These are phyloP conservation scores for Astrocystis sublimbata DNA, from an alignment of 495 filamentous ascomycete species.

Conservation along the genomic window DNA sequence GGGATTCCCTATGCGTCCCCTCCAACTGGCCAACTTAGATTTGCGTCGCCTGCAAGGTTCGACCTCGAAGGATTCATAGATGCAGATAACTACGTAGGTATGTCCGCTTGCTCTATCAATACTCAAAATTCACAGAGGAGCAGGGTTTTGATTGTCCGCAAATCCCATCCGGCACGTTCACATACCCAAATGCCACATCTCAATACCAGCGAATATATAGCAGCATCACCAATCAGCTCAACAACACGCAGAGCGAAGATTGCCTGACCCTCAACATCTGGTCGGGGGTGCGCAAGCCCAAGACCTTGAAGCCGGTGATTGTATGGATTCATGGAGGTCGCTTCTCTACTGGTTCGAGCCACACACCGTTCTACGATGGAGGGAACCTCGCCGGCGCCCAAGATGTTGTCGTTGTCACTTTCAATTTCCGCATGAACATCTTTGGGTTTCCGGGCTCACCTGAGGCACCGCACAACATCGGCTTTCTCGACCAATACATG, in stretches of 20 bases:
- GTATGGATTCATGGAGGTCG: conserved; percentile 36
- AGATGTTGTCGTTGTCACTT: conserved; percentile 3
- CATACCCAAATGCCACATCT: neutral
- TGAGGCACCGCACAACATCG: conserved; percentile 51
- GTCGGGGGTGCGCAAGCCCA: conserved; percentile 19
- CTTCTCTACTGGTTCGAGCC: conserved; percentile 2
- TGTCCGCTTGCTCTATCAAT: neutral
- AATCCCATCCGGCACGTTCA: neutral
- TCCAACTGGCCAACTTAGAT: conserved; percentile 51
- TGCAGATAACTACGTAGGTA: conserved; percentile 4
- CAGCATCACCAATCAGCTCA: conserved; percentile 3
- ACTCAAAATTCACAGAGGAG: neutral
- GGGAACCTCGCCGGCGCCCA: neutral
- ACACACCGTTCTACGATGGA: conserved; percentile 8
- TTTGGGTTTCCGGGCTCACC: conserved; percentile 5
- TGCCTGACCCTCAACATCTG: conserved; percentile 58
- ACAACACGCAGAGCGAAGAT: conserved; percentile 45
- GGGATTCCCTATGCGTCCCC: conserved; percentile 58
- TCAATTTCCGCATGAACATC: conserved; percentile 11
- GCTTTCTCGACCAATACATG: conserved; percentile 62
- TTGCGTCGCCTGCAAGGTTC: conserved; percentile 20
- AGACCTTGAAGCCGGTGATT: conserved; percentile 30
- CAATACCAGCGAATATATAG: neutral
- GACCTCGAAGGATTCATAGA: neutral
- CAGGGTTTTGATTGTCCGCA: conserved; percentile 9